Conservation (phyloP, 805 yeast genomes). For the Cyberlindnera suaveolens region DNA sequence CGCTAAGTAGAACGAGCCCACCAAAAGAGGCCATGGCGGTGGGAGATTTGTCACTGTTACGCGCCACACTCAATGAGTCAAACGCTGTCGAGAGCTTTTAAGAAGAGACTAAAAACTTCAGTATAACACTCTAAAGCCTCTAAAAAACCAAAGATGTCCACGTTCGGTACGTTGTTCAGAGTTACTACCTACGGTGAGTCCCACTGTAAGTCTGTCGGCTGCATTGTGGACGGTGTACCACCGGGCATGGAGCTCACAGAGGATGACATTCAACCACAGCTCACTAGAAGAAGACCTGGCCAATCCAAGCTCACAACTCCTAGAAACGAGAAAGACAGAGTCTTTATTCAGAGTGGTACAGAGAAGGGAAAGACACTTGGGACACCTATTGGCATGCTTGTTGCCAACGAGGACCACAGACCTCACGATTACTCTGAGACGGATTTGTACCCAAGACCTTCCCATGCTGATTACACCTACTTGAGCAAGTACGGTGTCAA, state of each 20-base stretch:
- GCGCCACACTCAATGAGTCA: too few relatives aligned
- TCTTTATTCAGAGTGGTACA: constrained; percentile 90
- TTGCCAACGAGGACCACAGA: constrained; percentile 90
- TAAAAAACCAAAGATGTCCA: constrained; percentile 43
- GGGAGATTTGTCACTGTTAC: too few relatives aligned
- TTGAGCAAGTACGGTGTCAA: constrained; percentile 84
- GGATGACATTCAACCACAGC: constrained; percentile 89
- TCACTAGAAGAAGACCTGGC: constrained; percentile 96
- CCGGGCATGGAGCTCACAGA: constrained; percentile 86
- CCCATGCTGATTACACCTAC: constrained; percentile 96
- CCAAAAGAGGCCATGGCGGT: too few relatives aligned
- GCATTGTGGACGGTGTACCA: constrained; percentile 97
- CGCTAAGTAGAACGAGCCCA: too few relatives aligned
- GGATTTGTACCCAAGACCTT: constrained; percentile 93
- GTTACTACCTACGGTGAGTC: constrained; percentile 98
- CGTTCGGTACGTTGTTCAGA: constrained; percentile 55
- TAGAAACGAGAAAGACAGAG: constrained; percentile 90
- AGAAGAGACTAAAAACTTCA: too few relatives aligned
- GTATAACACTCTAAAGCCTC: too few relatives aligned
- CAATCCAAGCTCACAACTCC: constrained; percentile 92
- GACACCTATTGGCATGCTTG: constrained; percentile 92
- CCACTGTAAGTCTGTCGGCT: constrained; percentile 95
- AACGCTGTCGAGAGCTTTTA: too few relatives aligned
- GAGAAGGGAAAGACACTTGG: constrained; percentile 89
- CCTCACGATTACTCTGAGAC: constrained; percentile 95